Evolutionary conservation across 2,329 filamentous ascomycete species (phyloP), one percentile per base, ranked within the genome.

Genomic region (Parastagonospora avenae): DNA sequence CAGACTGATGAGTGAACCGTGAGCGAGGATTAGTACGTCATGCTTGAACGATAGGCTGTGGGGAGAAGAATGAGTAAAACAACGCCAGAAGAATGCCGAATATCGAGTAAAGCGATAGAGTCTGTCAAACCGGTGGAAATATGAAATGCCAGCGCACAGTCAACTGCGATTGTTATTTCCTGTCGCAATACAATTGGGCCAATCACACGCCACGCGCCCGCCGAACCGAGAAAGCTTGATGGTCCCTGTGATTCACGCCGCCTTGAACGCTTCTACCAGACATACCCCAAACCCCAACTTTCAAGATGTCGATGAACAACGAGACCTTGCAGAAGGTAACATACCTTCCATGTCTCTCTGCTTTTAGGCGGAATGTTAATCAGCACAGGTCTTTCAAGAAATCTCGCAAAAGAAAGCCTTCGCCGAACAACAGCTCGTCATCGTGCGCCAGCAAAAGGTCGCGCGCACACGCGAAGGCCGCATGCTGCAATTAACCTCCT

Each of bases 311-410:
- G 47, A 94, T 97, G 64, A 88, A 92, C 46, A 96, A 95, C 69
- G 91, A 96, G 78, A 92, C 92, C 52, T 80, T 97, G 59, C 90
- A 96, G 74, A 96, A 97, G 88, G 93, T 93, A 71, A 16, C 33
- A 24, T 5, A 24, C 19, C 5, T 3, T 24, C 19, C 19, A 3
- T 8, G 4, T 38, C 4, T 30, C 11, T 7, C 14, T 11, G 5
- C 11, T 38, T 27, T 2, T 10, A 4, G 12, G 3, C 31, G 8
- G 10, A 15, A 46, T 33, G 14, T 54, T 47, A 60, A 42, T 19
- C 15, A 28, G 11, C 10, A 4, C 31, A 97, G 93, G 82, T 97
- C 56, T 85, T 96, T 66, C 89, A 90, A 75, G 94, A 97, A 78
- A 97, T 97, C 67, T 92, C 97, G 77, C 86, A 88, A 59, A 94